Evolutionary conservation across 805 yeast genomes (phyloP).

Genomic region (Zygosaccharomyces siamensis): DNA sequence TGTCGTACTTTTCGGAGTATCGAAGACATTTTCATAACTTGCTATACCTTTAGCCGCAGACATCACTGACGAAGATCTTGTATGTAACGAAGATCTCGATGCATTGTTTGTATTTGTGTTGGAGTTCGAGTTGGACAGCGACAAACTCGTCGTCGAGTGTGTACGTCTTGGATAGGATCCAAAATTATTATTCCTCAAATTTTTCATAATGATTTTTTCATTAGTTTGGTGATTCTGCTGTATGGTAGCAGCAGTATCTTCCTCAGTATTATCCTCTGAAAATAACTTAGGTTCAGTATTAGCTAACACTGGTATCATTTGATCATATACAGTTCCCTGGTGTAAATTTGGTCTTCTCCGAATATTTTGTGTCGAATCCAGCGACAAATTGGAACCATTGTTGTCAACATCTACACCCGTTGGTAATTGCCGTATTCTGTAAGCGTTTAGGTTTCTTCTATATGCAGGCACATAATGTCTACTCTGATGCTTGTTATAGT

Average conservation of each 20-base stretch:
- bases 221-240: slow-evolving; percentile 10
- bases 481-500: slow-evolving; percentile 7
- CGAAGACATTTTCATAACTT: slow-evolving; percentile 24
- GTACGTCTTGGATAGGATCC: slow-evolving; percentile 30
- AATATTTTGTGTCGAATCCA: slow-evolving; percentile 15
- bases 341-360: slow-evolving; percentile 10
- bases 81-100: slow-evolving; percentile 23
- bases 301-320: slow-evolving; percentile 23
- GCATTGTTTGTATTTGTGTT: slow-evolving; percentile 11
- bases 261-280: slow-evolving; percentile 6
- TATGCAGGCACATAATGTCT: slow-evolving; percentile 38
- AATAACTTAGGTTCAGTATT: slow-evolving; percentile 6
- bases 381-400: slow-evolving; percentile 17
- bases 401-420: slow-evolving; percentile 17
- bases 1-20: slow-evolving; percentile 21
- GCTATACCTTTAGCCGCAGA: slow-evolving; percentile 21
- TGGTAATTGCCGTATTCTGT: slow-evolving; percentile 23
- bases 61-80: slow-evolving; percentile 26
- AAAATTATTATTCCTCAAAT: slow-evolving; percentile 24
- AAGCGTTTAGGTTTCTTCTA: slow-evolving; percentile 32
- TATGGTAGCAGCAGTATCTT: slow-evolving; percentile 1
- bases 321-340: slow-evolving; percentile 21
- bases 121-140: background rate
- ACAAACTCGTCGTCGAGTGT: slow-evolving; percentile 10
- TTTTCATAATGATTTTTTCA: slow-evolving; percentile 19